Evolutionary conservation across 164 flowering plant species (phyloP), one percentile per base, ranked within the genome.

Genomic region (Vitis rotundifolia): DNA sequence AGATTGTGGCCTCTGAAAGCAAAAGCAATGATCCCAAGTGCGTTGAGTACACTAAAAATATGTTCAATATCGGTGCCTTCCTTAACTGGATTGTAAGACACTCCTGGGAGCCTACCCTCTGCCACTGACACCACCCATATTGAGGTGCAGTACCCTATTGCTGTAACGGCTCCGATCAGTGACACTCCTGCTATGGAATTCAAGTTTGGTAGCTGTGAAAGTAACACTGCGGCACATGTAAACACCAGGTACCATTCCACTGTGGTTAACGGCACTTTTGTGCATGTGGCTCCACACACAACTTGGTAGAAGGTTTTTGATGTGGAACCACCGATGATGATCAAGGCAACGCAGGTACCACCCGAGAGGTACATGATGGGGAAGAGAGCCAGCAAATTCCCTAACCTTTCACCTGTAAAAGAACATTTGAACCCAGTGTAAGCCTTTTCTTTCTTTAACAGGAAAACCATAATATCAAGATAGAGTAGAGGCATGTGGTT

Each of bases 231-330:
- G 0, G 71, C 70, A 66, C 84, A 75, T 1, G 81, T 71, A 61
- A 91, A 90, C n/a, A 91, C 84, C 72, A 90, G 69, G 81, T 84
- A 93, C 97, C 97, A 91, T 63, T 93, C 91, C 26, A 77, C 77
- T 4, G 84, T 64, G 3, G 92, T 82, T 48, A 86, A 59, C 28
- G 88, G 78, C 68, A 74, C 59, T 0, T 77, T 29, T 1, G 64
- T 54, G 77, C 93, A 83, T 2, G 75, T 52, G 55, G 63, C 63
- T 4, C 86, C 92, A 49, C 93, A 89, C 2, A 83, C 68, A 0
- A 69, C 76, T 16, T 80, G 62, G 68, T 73, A 85, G 79, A 94
- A 87, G n/a, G 65, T 68, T 75, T 78, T 87, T 61, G 75, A 61
- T 10, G 86, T 81, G 2, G 82, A 64, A 0, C 94, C 94, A n/a